A percentile compares a stretch with the other conserved stretches of the same genome.
Conservation (phyloP, 1,284 basidiomycete genomes). For the Cutaneotrichosporon arboriforme region DNA sequence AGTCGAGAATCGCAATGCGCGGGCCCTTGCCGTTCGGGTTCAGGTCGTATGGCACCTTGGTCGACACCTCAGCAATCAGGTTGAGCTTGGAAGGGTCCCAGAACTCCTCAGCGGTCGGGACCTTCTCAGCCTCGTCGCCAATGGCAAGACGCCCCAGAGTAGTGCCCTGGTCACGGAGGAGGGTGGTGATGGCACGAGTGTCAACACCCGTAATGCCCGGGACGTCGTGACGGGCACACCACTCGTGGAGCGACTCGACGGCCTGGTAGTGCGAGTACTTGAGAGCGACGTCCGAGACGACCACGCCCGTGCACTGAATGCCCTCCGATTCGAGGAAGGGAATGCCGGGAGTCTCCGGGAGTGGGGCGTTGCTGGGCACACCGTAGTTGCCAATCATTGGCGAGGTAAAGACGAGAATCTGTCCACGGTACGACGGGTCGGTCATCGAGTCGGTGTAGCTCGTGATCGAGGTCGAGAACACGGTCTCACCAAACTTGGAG, state of each 20-base stretch:
- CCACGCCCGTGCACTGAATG: constrained; percentile 86
- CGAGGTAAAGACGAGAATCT: constrained; percentile 96
- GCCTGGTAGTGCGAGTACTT: constrained; percentile 93
- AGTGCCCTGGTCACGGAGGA: constrained; percentile 94
- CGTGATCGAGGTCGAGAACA: constrained; percentile 98
- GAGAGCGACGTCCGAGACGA: constrained; percentile 92
- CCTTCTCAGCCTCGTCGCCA: constrained; percentile 65
- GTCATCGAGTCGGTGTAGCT: constrained; percentile 99
- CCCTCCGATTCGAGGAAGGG: constrained; percentile 83
- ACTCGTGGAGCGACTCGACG: constrained; percentile 84
- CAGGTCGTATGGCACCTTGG: constrained; percentile 74
- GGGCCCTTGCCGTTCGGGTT: constrained; percentile 76
- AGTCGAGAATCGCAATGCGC: constrained; percentile 92
- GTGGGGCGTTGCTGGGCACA: constrained; percentile 76
- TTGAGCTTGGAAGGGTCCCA: constrained; percentile 92
- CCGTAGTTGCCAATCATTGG: constrained; percentile 99
- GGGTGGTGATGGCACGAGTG: constrained; percentile 88
- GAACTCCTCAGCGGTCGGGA: constrained; percentile 64
- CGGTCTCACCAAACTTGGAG: constrained; percentile 92
- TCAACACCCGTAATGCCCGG: constrained; percentile 96
- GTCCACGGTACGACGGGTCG: constrained; percentile 95
- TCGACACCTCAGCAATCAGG: constrained; percentile 88
- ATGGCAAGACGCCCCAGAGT: constrained; percentile 88
- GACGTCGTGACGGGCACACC: constrained; percentile 85
- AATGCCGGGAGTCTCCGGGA: constrained; percentile 75